Evolutionary conservation across 2,329 filamentous ascomycete species (phyloP), one percentile per base, ranked within the genome.

Genomic region (Boeremia lycopersici): DNA sequence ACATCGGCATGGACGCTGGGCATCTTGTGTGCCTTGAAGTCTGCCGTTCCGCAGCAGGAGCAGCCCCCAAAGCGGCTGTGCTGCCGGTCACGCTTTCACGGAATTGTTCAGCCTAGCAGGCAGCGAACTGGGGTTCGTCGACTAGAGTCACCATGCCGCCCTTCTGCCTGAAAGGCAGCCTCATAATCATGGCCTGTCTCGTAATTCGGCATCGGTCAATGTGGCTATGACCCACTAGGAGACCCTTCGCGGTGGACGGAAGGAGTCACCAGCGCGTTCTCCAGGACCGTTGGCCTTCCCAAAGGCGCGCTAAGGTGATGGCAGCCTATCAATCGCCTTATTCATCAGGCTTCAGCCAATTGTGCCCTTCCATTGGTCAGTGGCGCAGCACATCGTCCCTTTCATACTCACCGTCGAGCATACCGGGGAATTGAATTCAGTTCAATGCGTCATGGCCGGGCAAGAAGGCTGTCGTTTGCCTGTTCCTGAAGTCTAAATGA

Each of bases 391-490:
- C 39, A 45, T 55, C 38, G 48, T 60, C 55, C 19, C 57, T 47
- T 53, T 54, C 31, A 55, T 46, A 51, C 48, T 53, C 53, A 39
- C 39, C 49, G 49, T 59, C 62, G 45, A 59, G 45, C 51, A 59
- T 54, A 50, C 60, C 56, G 50, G 56, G 54, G 48, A 55, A 61
- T 56, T 53, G 47, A 43, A 58, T 55, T 36, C 43, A 57, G 39
- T 56, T 58, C 57, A 23, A 23, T 62, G 66, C 64, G 65, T 71
- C 65, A 70, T 63, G 58, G 23, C 25, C 40, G 40, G 51, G 66
- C 70, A 65, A 67, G 49, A 60, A 72, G 71, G 69, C 69, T 68
- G 64, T 55, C 43, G 52, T 62, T 56, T 65, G 58, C 68, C 63
- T 67, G 67, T 63, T 48, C 56, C 60, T 63, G 57, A 59, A 44